Conservation (phyloP, 2,329 filamentous ascomycete species). For the Rugonectria rugulosa region DNA sequence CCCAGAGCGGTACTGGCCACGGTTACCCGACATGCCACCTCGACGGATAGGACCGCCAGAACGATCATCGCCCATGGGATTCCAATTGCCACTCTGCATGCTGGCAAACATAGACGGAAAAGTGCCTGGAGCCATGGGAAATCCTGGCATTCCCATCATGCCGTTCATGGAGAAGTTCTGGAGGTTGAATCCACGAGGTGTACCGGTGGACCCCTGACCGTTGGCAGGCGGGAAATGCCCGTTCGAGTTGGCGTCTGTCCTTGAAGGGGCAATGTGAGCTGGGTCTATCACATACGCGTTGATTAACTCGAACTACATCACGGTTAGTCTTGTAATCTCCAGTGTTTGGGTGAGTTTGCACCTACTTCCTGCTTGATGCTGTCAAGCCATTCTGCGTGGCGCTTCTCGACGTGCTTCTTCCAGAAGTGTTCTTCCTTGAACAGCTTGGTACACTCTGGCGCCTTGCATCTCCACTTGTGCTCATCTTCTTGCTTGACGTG, state of each 20-base stretch:
- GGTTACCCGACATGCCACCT: constrained; percentile 61
- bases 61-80: constrained; percentile 61
- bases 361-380: constrained; percentile 83
- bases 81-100: constrained; percentile 59
- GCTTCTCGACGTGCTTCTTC: constrained; percentile 97
- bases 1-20: constrained; percentile 68
- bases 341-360: constrained; percentile 27
- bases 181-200: constrained; percentile 90
- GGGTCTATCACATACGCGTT: constrained; percentile 96
- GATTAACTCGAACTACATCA: constrained; percentile 78
- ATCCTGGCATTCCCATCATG: constrained; percentile 67
- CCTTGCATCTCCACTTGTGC: constrained; percentile 95
- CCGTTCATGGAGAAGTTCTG: constrained; percentile 71
- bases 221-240: constrained; percentile 89
- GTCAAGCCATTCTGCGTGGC: constrained; percentile 88
- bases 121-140: constrained; percentile 58
- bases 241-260: constrained; percentile 93
- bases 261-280: constrained; percentile 90
- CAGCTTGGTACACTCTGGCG: constrained; percentile 93
- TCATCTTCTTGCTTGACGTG: constrained; percentile 98
- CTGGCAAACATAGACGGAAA: constrained; percentile 65
- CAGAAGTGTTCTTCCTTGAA: constrained; percentile 98
- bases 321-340: constrained; percentile 3
- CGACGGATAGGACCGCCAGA: constrained; percentile 74
- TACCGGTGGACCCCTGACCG: constrained; percentile 79